Evolutionary conservation across 2,329 filamentous ascomycete genomes (phyloP), one percentile per base, ranked within the genome.

Genomic region (Hypoxylon sp.): DNA sequence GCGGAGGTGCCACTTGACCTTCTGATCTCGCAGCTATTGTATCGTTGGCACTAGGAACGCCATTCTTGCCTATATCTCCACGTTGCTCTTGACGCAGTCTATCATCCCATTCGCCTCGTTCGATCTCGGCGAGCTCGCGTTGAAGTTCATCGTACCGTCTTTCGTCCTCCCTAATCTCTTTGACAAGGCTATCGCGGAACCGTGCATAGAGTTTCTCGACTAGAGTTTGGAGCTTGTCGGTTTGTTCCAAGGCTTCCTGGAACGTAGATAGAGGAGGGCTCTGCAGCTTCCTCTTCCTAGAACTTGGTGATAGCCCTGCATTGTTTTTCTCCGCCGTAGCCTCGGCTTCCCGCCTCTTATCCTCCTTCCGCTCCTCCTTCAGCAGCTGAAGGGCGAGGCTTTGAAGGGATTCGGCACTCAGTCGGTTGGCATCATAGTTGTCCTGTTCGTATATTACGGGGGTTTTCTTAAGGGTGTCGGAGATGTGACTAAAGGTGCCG

Each of bases 331-430:
- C 75, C 2, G 31, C 56, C 65, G 76, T 75, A 8, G 74, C 42
- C 70, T 83, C 84, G 19, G 80, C 79, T 69, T 91, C 87, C 60
- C 78, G 79, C 73, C 82, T 87, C 70, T 90, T 80, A 79, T 96
- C 94, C 72, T 97, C 92, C 72, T 82, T 87, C 70, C 90, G 80
- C 79, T 96, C 94, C 72, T 97, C 92, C 72, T 88, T 88, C 78
- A 98, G 80, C 65, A 97, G 82, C 64, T 88, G 86, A 72, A 94
- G 82, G 79, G 97, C 98, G 57, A 96, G 86, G 76, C 91, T 88
- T 80, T 92, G 90, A 72, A 98, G 84, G 47, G 93, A 88, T 80
- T 94, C 92, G 6, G 94, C 89, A 52, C 85, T 91, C 78, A 98
- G 82, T 69, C 94, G 89, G 74, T 85, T 83, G 72, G 88, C 85